A percentile compares a stretch with the other conserved stretches of the same genome.
These are phyloP conservation scores for Globisporangium perplexum DNA, from an alignment of 352 stramenopile genomes.

Conservation along the genomic window DNA sequence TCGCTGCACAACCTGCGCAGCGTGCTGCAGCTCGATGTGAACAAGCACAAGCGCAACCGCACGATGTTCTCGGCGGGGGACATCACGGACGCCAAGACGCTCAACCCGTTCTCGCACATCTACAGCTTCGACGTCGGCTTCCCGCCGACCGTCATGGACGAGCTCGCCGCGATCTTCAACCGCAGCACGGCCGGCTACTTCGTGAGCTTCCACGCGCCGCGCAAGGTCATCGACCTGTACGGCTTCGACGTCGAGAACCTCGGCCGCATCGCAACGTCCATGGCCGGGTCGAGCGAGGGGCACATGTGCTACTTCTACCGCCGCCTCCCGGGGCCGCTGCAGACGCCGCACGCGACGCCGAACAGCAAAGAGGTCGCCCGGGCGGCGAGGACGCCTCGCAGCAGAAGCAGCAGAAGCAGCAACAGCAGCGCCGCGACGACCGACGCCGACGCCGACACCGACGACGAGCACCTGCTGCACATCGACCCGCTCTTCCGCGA, in stretches of 20 bases:
- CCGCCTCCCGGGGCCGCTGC: conserved; percentile 16
- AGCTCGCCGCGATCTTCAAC: conserved; percentile 94
- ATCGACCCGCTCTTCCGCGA: conserved; percentile 78
- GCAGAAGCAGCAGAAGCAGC: not conserved
- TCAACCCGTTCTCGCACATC: conserved; percentile 97
- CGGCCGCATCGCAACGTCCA: conserved; percentile 87
- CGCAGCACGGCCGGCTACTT: conserved; percentile 85
- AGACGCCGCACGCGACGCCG: conserved; percentile 4
- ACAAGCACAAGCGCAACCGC: conserved; percentile 44
- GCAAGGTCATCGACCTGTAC: conserved; percentile 92
- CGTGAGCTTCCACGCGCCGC: conserved; percentile 93
- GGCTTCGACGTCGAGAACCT: conserved; percentile 91
- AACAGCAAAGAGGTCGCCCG: conserved; percentile 22
- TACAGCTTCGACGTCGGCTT: conserved; percentile 99
- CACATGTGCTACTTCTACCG: conserved; percentile 98
- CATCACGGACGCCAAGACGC: conserved; percentile 90
- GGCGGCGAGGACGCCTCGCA: conserved; percentile 6
- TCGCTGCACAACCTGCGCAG: conserved; percentile 92
- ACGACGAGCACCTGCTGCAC: conserved; percentile 22
- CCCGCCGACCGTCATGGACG: conserved; percentile 92
- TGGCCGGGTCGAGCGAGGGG: conserved; percentile 95
- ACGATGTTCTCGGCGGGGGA: conserved; percentile 93
- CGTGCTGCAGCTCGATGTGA: conserved; percentile 69
- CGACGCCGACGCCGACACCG: not conserved
- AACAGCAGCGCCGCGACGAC: not conserved